phyloP scores from a whole-genome alignment of 2,329 filamentous ascomycete genomes.

The Arthrocladium fulminans region DNA sequence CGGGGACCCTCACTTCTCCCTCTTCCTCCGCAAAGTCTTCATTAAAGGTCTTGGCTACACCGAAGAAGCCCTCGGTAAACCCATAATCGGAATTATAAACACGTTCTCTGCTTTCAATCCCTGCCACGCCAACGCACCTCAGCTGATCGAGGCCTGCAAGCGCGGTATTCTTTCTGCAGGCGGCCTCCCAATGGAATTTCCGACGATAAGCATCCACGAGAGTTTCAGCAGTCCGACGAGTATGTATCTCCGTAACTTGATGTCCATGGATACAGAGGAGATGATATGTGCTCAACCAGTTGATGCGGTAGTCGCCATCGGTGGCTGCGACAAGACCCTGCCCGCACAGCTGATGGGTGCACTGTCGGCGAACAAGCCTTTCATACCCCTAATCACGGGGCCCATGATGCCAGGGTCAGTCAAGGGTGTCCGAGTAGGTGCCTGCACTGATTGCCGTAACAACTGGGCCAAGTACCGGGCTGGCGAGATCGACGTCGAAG shows the following conservation, averaged over 20 bases:
- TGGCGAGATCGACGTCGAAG: slow-evolving; percentile 59
- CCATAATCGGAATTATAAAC: slow-evolving; percentile 67
- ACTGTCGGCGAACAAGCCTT: slow-evolving; percentile 64
- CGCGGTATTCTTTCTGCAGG: slow-evolving; percentile 59
- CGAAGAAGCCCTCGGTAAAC: slow-evolving; percentile 60
- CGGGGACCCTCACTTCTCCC: slow-evolving; percentile 64
- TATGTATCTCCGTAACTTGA: slow-evolving; percentile 65
- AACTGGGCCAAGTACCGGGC: slow-evolving; percentile 64
- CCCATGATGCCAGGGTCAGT: slow-evolving; percentile 65
- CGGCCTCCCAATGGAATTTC: slow-evolving; percentile 62
- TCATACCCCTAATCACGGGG: slow-evolving; percentile 59
- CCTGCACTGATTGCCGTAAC: slow-evolving; percentile 65
- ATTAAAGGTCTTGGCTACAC: slow-evolving; percentile 68
- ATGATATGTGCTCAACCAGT: slow-evolving; percentile 65
- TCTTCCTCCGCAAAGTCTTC: slow-evolving; percentile 67
- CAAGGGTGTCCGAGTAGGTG: slow-evolving; percentile 55
- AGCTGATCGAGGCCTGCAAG: slow-evolving; percentile 62
- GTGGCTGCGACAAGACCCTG: slow-evolving; percentile 66
- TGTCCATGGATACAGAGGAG: slow-evolving; percentile 74
- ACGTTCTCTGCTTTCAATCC: slow-evolving; percentile 66
- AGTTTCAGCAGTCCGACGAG: slow-evolving; percentile 61
- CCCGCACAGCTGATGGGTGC: slow-evolving; percentile 68
- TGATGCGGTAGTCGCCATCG: slow-evolving; percentile 59
- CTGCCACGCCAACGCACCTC: slow-evolving; percentile 63
- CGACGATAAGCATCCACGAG: slow-evolving; percentile 64